Conservation (phyloP, 768 basidiomycete species). For the Kwoniella sp. region DNA sequence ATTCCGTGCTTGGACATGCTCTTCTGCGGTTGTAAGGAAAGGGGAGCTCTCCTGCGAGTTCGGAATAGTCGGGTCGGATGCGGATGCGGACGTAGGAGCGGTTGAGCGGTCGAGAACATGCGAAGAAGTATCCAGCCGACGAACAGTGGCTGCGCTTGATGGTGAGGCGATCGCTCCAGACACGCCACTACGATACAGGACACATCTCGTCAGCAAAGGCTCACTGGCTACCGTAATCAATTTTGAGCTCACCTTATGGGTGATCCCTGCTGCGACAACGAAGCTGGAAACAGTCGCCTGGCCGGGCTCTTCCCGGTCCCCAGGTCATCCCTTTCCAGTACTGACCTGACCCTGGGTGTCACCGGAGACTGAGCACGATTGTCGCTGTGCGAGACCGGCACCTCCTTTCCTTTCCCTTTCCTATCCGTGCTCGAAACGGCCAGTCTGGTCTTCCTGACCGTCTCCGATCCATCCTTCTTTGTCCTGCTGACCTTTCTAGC, state of each 20-base stretch:
- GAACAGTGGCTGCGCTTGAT: constrained; percentile 2
- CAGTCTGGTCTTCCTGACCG: constrained; percentile 3
- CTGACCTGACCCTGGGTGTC: constrained; percentile 27
- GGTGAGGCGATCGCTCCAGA: constrained; percentile 17
- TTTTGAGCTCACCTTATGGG: constrained; percentile 12
- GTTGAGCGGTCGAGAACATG: constrained; percentile 6
- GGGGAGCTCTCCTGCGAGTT: too few relatives aligned
- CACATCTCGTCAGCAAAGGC: constrained; percentile 8
- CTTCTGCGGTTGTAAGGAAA: too few relatives aligned
- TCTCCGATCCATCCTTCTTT: constrained; percentile 10
- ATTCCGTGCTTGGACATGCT: constrained; percentile 2
- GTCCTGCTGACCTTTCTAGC: constrained; percentile 5
- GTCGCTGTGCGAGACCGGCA: background rate
- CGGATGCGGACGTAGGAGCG: background rate
- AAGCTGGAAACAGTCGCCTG: constrained; percentile 26
- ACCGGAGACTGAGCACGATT: too few relatives aligned
- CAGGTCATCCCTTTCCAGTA: constrained; percentile 32
- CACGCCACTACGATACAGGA: constrained; percentile 7
- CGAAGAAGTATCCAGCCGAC: constrained; percentile 9
- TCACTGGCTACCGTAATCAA: background rate
- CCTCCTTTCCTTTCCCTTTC: background rate
- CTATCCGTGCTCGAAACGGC: background rate
- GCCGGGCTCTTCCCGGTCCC: constrained; percentile 38
- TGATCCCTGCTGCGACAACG: background rate
- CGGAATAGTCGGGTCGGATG: background rate